phyloP scores from a whole-genome alignment of 1,284 basidiomycete genomes.

The Cutaneotrichosporon sp. region DNA sequence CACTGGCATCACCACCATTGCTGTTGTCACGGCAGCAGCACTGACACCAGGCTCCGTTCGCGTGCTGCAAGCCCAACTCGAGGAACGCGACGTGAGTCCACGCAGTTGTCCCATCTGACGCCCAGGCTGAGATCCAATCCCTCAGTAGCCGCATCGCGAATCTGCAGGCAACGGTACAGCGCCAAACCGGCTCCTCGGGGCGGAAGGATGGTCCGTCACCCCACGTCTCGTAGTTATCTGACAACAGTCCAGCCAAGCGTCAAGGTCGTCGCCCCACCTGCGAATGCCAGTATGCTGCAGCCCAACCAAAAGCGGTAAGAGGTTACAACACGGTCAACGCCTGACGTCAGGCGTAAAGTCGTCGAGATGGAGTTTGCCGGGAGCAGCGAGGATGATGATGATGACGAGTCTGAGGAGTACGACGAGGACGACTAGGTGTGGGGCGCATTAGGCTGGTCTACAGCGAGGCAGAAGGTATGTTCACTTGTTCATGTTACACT shows the following conservation, averaged over 20 bases:
- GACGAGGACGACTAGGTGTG: slow-evolving; percentile 8
- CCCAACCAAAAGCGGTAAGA: slow-evolving; percentile 16
- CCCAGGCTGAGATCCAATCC: slow-evolving; percentile 7
- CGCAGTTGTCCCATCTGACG: neutral
- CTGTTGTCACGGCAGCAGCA: neutral
- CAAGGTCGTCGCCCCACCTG: slow-evolving; percentile 10
- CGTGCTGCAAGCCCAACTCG: slow-evolving; percentile 5
- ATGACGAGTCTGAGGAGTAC: slow-evolving; percentile 7
- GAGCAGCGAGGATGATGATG: slow-evolving; percentile 12
- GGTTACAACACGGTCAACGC: neutral
- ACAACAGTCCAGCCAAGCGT: slow-evolving; percentile 1
- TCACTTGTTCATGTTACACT: neutral
- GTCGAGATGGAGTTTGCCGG: slow-evolving; percentile 17
- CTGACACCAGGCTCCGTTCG: slow-evolving; percentile 3
- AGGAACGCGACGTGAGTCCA: slow-evolving; percentile 5
- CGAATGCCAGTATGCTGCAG: slow-evolving; percentile 13
- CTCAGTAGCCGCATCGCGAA: slow-evolving; percentile 4
- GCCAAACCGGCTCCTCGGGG: slow-evolving; percentile 1
- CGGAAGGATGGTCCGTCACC: slow-evolving; percentile 7
- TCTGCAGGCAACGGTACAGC: slow-evolving; percentile 5
- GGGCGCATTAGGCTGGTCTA: no score
- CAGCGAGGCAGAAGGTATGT: no score
- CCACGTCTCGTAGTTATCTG: neutral
- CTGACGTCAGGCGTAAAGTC: slow-evolving; percentile 14
- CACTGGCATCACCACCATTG: no score